phyloP scores from a whole-genome alignment of 306 rosid genomes.

The Myrica gale region DNA sequence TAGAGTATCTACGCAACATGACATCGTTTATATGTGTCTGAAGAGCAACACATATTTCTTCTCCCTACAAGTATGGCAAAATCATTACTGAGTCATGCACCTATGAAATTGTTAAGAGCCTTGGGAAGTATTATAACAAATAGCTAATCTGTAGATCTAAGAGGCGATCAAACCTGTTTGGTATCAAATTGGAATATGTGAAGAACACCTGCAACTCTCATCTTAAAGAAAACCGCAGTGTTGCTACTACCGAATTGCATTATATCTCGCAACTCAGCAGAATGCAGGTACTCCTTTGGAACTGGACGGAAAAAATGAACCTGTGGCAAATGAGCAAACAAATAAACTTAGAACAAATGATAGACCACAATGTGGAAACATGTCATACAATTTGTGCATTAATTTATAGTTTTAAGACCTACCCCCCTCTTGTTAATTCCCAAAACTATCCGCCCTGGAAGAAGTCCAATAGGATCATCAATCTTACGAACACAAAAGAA shows the following conservation, averaged over 20 bases:
- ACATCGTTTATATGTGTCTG: conserved; percentile 95
- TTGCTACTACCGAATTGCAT: conserved; percentile 98
- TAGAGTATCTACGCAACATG: conserved; percentile 87
- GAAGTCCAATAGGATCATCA: conserved; percentile 94
- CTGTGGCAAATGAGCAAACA: conserved; percentile 38
- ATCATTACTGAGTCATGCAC: conserved; percentile 13
- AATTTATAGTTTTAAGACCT: conserved; percentile 20
- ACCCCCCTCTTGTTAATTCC: conserved; percentile 98
- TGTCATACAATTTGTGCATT: background rate
- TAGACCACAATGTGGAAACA: background rate
- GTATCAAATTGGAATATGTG: conserved; percentile 96
- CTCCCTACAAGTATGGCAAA: conserved; percentile 61
- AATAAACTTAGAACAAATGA: background rate
- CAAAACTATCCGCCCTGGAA: conserved; percentile 86
- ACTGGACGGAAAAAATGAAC: conserved; percentile 95
- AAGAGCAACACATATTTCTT: conserved; percentile 95
- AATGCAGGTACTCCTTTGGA: conserved; percentile 92
- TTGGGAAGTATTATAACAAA: background rate
- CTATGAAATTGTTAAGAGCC: conserved; percentile 5
- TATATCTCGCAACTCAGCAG: conserved; percentile 94
- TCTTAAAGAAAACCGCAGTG: conserved; percentile 91
- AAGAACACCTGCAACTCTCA: conserved; percentile 97
- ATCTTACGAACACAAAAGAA: conserved; percentile 90
- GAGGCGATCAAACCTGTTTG: conserved; percentile 62
- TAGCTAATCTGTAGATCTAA: conserved; percentile 15